Percentiles rank a stretch among this genome's conserved stretches.
Evolutionary conservation across 2,329 filamentous ascomycete species (phyloP).

Genomic region (Thielaviopsis euricoi): DNA sequence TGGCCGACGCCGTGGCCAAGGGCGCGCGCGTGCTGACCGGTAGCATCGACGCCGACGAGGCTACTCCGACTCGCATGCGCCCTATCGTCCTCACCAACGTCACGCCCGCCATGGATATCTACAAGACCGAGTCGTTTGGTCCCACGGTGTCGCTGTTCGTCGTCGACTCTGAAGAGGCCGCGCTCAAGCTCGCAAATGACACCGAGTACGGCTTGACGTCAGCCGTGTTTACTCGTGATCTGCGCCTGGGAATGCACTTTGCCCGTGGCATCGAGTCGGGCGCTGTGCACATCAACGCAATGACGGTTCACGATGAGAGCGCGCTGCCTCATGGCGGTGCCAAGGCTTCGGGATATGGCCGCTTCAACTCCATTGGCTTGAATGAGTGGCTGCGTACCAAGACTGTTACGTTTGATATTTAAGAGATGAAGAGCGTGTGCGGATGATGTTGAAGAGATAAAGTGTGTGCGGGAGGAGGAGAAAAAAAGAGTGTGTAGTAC

Average conservation of each 20-base stretch:
- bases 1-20: slow-evolving; percentile 50
- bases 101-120: slow-evolving; percentile 51
- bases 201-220: slow-evolving; percentile 61
- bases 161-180: slow-evolving; percentile 54
- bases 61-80: slow-evolving; percentile 29
- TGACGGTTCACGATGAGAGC: slow-evolving; percentile 49
- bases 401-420: slow-evolving; percentile 33
- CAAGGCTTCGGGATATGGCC: slow-evolving; percentile 46
- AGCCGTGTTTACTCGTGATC: slow-evolving; percentile 56
- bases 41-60: slow-evolving; percentile 17
- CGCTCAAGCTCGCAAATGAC: slow-evolving; percentile 59
- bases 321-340: slow-evolving; percentile 48
- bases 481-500: no score
- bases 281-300: slow-evolving; percentile 49
- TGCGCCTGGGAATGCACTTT: slow-evolving; percentile 41
- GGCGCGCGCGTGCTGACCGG: slow-evolving; percentile 39
- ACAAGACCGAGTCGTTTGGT: slow-evolving; percentile 60
- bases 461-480: no score
- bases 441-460: no score
- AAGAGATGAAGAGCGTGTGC: neutral
- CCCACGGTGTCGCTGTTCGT: slow-evolving; percentile 53
- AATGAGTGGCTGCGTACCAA: slow-evolving; percentile 48
- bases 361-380: slow-evolving; percentile 39
- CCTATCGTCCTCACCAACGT: slow-evolving; percentile 54
- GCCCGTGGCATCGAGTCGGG: slow-evolving; percentile 49